Conservation (phyloP, 1,284 basidiomycete genomes). For the Papiliotrema fonsecae region DNA sequence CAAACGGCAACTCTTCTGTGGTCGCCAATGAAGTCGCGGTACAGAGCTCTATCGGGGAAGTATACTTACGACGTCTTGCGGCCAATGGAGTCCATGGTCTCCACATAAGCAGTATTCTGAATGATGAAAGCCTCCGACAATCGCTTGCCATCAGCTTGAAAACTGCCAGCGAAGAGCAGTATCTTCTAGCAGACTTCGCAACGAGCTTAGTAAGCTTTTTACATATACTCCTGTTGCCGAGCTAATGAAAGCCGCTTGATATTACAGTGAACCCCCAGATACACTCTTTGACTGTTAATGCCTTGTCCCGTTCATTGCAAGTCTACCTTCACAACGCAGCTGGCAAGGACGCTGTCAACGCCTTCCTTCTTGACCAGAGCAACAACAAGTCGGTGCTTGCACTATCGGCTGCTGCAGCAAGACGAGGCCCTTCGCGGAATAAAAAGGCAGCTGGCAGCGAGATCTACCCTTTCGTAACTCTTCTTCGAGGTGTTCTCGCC, state of each 20-base stretch:
- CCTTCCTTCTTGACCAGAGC: constrained; percentile 20
- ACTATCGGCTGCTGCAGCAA: constrained; percentile 16
- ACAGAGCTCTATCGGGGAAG: constrained; percentile 4
- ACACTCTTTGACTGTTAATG: neutral
- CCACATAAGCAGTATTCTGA: no score
- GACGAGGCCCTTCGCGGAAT: constrained; percentile 20
- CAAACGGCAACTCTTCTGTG: neutral
- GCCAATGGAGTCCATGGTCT: no score
- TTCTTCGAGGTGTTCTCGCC: constrained; percentile 12
- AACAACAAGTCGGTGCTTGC: constrained; percentile 33
- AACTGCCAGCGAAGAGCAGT: neutral
- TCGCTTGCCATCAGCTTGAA: no score
- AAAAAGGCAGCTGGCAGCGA: constrained; percentile 28
- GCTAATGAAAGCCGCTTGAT: constrained; percentile 18
- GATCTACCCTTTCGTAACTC: constrained; percentile 27
- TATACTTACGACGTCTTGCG: neutral
- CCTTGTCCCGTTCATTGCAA: constrained; percentile 22
- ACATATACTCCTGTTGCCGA: neutral
- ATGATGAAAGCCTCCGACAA: no score
- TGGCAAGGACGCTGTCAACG: constrained; percentile 11
- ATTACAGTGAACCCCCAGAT: constrained; percentile 27
- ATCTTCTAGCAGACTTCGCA: neutral
- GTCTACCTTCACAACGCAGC: constrained; percentile 26
- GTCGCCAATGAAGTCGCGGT: constrained; percentile 11
- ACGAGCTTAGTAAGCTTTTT: neutral